phyloP scores from a whole-genome alignment of 176 grass and related monocot genomes.

The Oryza coarctata region DNA sequence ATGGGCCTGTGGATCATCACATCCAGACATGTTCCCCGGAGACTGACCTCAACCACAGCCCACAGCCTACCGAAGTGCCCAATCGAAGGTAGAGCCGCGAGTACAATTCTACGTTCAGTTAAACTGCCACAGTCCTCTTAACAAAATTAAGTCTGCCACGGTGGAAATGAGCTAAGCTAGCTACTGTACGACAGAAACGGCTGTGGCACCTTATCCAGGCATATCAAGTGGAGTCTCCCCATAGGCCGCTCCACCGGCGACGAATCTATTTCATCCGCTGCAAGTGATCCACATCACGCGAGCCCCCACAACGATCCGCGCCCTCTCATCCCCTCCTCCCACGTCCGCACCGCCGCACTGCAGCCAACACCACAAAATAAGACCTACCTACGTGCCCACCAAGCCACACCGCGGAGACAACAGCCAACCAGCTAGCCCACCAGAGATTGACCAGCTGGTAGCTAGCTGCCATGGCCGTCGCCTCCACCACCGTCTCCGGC shows the following conservation, averaged over 20 bases:
- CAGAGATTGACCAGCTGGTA: not conserved
- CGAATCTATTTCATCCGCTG: conserved; percentile 66
- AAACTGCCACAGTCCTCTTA: not conserved
- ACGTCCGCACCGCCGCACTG: not conserved
- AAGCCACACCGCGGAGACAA: not conserved
- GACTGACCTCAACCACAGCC: too few species aligned
- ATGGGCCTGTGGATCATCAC: too few species aligned
- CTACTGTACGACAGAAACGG: not conserved
- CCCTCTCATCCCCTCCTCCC: conserved; percentile 1
- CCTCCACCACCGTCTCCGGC: conserved; percentile 54
- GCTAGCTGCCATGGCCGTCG: conserved; percentile 45
- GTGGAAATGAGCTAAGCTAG: not conserved
- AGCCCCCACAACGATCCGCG: conserved; percentile 36
- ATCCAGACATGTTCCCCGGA: too few species aligned
- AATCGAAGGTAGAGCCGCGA: too few species aligned
- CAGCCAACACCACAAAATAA: conserved; percentile 37
- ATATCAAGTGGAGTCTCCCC: conserved; percentile 55
- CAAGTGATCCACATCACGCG: conserved; percentile 66
- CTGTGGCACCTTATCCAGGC: conserved; percentile 61
- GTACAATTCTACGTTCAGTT: too few species aligned
- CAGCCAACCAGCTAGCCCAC: not conserved
- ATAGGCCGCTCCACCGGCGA: conserved; percentile 32
- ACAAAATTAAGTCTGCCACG: not conserved
- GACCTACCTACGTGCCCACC: not conserved
- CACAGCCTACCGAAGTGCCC: too few species aligned